Conservation (phyloP, 331 rosid genomes). For the Dryas integrifolia region DNA sequence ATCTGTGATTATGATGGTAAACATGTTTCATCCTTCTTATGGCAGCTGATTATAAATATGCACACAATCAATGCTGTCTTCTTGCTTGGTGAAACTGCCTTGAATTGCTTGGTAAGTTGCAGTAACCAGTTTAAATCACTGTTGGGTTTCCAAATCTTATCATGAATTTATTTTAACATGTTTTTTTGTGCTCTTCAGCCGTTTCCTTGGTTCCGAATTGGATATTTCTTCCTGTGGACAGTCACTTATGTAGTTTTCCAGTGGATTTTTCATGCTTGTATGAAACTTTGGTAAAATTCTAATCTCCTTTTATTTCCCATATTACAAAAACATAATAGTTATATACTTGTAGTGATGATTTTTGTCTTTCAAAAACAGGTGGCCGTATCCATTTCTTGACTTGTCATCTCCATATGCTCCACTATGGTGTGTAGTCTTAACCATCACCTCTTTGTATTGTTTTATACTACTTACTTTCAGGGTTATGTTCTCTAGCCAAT, state of each 20-base stretch:
- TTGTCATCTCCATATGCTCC: constrained; percentile 85
- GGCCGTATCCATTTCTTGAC: constrained; percentile 99
- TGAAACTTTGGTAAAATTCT: constrained; percentile 62
- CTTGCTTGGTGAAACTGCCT: constrained; percentile 70
- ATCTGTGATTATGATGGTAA: neutral
- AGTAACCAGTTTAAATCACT: constrained; percentile 12
- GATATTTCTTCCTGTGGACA: constrained; percentile 92
- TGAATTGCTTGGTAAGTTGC: constrained; percentile 74
- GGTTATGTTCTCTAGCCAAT: too few species aligned
- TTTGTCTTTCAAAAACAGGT: constrained; percentile 52
- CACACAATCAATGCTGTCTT: constrained; percentile 93
- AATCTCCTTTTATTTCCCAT: constrained; percentile 4
- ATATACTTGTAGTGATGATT: constrained; percentile 1
- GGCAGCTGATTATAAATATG: constrained; percentile 75
- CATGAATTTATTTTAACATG: neutral
- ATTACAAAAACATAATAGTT: neutral
- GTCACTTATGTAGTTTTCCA: constrained; percentile 62
- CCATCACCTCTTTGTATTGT: neutral
- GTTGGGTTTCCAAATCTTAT: constrained; percentile 6
- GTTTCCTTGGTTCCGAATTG: constrained; percentile 93
- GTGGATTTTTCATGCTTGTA: constrained; percentile 87
- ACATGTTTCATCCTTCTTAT: constrained; percentile 13
- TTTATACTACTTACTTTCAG: neutral
- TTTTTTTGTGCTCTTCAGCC: constrained; percentile 42
- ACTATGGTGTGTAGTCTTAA: constrained; percentile 51